A percentile compares a stretch with the other conserved stretches of the same genome.
These are phyloP conservation scores for Pseudohyphozyma bogoriensis DNA, from an alignment of 768 basidiomycete genomes.

Conservation along the genomic window DNA sequence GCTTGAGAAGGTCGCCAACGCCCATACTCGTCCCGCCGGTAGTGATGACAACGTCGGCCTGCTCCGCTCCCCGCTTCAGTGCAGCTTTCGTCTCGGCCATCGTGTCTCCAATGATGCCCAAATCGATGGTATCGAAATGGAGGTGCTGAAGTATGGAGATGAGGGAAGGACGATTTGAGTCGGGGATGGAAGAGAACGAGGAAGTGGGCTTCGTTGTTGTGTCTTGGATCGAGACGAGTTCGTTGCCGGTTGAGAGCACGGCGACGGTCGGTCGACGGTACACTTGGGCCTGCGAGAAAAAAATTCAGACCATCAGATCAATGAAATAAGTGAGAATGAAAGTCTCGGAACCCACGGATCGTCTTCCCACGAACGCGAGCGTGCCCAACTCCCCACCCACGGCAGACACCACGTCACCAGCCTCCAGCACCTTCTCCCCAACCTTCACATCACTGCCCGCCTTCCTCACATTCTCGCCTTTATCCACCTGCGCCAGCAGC, in stretches of 20 bases:
- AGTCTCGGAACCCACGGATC: constrained; percentile 46
- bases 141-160: constrained; percentile 57
- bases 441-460: constrained; percentile 51
- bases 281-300: constrained; percentile 51
- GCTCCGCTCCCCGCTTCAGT: constrained; percentile 50
- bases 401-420: constrained; percentile 52
- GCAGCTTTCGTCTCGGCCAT: constrained; percentile 44
- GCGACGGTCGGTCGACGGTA: constrained; percentile 65
- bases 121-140: constrained; percentile 66
- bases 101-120: constrained; percentile 71
- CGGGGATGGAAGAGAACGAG: constrained; percentile 51
- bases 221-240: constrained; percentile 55
- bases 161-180: constrained; percentile 76
- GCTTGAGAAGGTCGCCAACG: constrained; percentile 73
- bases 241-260: constrained; percentile 76
- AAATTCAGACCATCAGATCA: neutral
- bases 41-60: constrained; percentile 65
- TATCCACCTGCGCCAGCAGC: constrained; percentile 52
- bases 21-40: constrained; percentile 93
- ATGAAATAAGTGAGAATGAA: neutral
- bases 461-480: constrained; percentile 60
- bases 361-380: constrained; percentile 63
- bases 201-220: neutral
- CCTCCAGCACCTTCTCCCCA: constrained; percentile 54
- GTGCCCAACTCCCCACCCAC: constrained; percentile 77